These are phyloP conservation scores for Cladosporium sp. DNA, from an alignment of 2,329 filamentous ascomycete genomes.

Conservation along the genomic window DNA sequence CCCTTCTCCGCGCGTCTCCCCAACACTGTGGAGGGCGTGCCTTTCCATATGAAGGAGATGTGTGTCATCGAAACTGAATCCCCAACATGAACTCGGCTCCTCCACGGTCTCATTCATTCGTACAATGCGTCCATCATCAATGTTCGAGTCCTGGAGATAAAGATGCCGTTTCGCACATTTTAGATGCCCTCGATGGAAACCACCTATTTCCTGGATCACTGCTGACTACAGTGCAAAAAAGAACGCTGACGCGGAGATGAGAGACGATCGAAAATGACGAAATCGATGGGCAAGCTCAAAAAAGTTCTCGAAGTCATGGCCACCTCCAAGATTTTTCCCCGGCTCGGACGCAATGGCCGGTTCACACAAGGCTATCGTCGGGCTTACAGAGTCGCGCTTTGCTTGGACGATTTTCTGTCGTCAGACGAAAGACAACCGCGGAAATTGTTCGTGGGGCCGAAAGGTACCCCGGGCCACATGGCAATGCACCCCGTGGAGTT, in stretches of 20 bases:
- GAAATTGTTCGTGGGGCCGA: not conserved
- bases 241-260: not conserved
- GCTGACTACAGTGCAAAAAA: not conserved
- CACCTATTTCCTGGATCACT: not conserved
- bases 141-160: not conserved
- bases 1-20: slow-evolving; percentile 8
- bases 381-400: not conserved
- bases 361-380: not conserved
- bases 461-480: not conserved
- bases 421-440: not conserved
- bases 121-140: not conserved
- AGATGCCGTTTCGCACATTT: not conserved
- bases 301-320: not conserved
- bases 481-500: not conserved
- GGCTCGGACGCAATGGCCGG: not conserved
- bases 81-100: not conserved
- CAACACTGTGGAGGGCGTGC: not conserved
- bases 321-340: not conserved
- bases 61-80: slow-evolving; percentile 3
- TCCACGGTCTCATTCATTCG: not conserved
- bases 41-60: slow-evolving; percentile 1
- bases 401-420: not conserved
- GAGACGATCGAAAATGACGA: not conserved
- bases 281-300: not conserved
- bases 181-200: not conserved